These are phyloP conservation scores for Parastagonospora avenae DNA, from an alignment of 2,329 filamentous ascomycete genomes.

Conservation along the genomic window DNA sequence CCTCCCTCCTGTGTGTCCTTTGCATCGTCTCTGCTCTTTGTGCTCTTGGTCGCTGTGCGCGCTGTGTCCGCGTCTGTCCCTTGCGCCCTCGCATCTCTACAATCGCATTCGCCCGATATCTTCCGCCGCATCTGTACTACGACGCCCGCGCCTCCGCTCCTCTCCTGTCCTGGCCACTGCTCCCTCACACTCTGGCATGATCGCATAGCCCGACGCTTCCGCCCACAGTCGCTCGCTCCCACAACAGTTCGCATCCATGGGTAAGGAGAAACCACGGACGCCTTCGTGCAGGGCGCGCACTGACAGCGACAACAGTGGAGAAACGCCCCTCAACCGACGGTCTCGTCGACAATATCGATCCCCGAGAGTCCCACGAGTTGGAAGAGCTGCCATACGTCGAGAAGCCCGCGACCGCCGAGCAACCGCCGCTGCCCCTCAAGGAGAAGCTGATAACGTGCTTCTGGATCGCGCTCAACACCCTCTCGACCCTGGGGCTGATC, in stretches of 20 bases:
- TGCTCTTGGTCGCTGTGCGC: not conserved
- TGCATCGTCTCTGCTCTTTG: not conserved
- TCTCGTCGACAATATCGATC: slow-evolving; percentile 46
- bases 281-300: slow-evolving; percentile 5
- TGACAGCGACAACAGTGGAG: slow-evolving; percentile 38
- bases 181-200: slow-evolving; percentile 28
- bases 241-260: slow-evolving; percentile 29
- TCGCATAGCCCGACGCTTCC: slow-evolving; percentile 26
- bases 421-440: slow-evolving; percentile 35
- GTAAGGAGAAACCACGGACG: slow-evolving; percentile 20
- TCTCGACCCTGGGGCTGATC: slow-evolving; percentile 51
- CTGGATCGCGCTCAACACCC: slow-evolving; percentile 52
- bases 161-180: slow-evolving; percentile 19
- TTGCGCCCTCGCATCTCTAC: not conserved
- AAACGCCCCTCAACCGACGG: slow-evolving; percentile 47
- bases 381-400: slow-evolving; percentile 44
- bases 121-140: not conserved
- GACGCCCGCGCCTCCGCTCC: slow-evolving; percentile 9
- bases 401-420: slow-evolving; percentile 26
- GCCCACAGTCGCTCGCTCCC: slow-evolving; percentile 29
- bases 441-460: slow-evolving; percentile 46
- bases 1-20: not conserved
- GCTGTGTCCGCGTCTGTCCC: not conserved
- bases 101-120: not conserved
- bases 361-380: slow-evolving; percentile 40